Evolutionary conservation across 371 early-diverging fungal species (phyloP).

Genomic region (Mucor indicus): DNA sequence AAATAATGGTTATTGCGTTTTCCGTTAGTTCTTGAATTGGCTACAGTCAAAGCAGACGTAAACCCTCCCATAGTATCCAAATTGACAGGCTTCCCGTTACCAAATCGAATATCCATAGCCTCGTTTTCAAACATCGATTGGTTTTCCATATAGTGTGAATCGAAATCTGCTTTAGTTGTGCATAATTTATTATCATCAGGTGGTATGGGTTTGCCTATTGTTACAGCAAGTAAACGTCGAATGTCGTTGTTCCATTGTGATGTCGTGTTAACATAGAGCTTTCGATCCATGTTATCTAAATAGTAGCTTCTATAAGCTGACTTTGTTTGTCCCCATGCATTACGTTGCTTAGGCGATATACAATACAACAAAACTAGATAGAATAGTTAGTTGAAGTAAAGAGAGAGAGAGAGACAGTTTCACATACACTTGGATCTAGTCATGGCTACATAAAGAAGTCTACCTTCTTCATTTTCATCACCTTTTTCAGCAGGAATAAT

Average conservation of each 20-base stretch:
- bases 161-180: too few species aligned
- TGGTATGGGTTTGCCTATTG: not conserved
- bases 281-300: not conserved
- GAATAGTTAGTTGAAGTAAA: too few species aligned
- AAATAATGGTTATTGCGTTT: too few species aligned
- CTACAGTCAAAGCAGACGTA: too few species aligned
- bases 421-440: constrained; percentile 40
- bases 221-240: constrained; percentile 7
- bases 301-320: not conserved
- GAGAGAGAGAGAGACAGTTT: not conserved
- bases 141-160: too few species aligned
- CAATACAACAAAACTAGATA: constrained; percentile 19
- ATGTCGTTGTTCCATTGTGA: constrained; percentile 3
- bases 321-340: not conserved
- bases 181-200: constrained; percentile 1
- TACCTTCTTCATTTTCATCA: constrained; percentile 33
- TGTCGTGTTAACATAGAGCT: not conserved
- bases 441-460: constrained; percentile 53
- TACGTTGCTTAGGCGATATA: not conserved
- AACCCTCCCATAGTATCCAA: too few species aligned
- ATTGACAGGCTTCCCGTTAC: too few species aligned
- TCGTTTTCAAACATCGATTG: too few species aligned
- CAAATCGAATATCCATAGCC: too few species aligned
- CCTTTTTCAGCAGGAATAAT: constrained; percentile 41
- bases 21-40: too few species aligned